These are phyloP conservation scores for Eucalyptus victrix DNA, from an alignment of 345 rosid genomes.

Conservation along the genomic window DNA sequence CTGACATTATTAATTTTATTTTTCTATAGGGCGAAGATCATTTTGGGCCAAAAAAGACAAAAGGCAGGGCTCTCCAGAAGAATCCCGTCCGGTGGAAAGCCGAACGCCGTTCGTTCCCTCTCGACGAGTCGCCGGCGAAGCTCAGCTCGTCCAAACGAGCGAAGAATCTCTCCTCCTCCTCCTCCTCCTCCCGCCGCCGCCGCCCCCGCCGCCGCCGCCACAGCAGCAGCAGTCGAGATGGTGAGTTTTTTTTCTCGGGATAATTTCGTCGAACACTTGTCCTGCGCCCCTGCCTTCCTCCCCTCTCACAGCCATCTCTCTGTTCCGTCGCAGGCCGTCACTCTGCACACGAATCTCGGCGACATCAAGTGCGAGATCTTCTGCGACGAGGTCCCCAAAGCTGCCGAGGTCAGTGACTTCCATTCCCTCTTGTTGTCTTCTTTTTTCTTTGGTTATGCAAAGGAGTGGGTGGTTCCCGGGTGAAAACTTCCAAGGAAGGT, in stretches of 20 bases:
- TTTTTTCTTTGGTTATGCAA: not conserved
- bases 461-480: not conserved
- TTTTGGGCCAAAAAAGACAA: not conserved
- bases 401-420: constrained; percentile 57
- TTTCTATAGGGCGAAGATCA: not conserved
- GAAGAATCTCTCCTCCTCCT: not conserved
- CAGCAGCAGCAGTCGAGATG: not conserved
- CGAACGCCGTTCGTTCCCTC: not conserved
- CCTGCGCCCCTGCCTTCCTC: not conserved
- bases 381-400: constrained; percentile 90
- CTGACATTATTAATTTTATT: accelerated
- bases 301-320: not conserved
- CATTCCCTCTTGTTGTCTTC: not conserved
- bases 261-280: constrained; percentile 3
- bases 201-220: not conserved
- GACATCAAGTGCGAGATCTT: constrained; percentile 96
- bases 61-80: not conserved
- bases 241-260: constrained; percentile 1
- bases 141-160: not conserved
- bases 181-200: not conserved
- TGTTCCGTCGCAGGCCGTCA: constrained; percentile 57
- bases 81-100: not conserved
- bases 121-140: not conserved
- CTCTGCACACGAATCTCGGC: constrained; percentile 95
- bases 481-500: not conserved